Evolutionary conservation across 768 basidiomycete genomes (phyloP).

Genomic region (Termitomyces sp.): DNA sequence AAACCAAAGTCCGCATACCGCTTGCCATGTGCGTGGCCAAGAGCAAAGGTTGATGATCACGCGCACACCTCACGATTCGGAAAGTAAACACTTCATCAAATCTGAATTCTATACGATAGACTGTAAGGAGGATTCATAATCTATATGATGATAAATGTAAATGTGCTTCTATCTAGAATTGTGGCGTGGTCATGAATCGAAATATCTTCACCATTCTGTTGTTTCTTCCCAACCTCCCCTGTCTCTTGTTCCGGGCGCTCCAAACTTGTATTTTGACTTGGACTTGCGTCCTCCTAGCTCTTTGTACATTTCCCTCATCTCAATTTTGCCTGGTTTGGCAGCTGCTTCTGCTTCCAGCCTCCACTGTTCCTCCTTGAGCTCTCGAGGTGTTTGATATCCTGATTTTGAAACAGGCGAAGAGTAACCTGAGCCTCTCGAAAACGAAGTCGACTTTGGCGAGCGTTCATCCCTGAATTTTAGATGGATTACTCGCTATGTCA

Average conservation of each 20-base stretch:
- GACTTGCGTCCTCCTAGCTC: slow-evolving; percentile 84
- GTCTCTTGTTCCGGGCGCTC: slow-evolving; percentile 62
- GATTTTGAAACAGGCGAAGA: slow-evolving; percentile 44
- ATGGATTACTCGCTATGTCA: slow-evolving; percentile 50
- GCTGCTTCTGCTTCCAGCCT: slow-evolving; percentile 46
- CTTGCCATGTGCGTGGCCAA: slow-evolving; percentile 5
- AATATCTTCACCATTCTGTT: slow-evolving; percentile 18
- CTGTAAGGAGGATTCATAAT: neutral
- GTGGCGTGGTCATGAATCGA: neutral
- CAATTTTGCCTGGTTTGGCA: slow-evolving; percentile 65
- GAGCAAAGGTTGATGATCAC: neutral
- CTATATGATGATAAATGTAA: neutral
- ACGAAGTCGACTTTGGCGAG: slow-evolving; percentile 31
- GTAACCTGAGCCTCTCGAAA: slow-evolving; percentile 43
- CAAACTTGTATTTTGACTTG: slow-evolving; percentile 70
- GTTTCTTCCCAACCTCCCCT: slow-evolving; percentile 71
- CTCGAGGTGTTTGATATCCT: slow-evolving; percentile 77
- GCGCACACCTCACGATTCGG: neutral
- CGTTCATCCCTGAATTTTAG: slow-evolving; percentile 39
- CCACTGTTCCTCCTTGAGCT: slow-evolving; percentile 79
- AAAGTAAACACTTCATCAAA: neutral
- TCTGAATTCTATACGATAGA: neutral
- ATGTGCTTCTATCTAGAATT: neutral
- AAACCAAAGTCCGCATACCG: slow-evolving; percentile 41
- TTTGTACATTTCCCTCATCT: slow-evolving; percentile 92